Evolutionary conservation across 352 stramenopile species (phyloP).

Genomic region (Pythium periplocum): DNA sequence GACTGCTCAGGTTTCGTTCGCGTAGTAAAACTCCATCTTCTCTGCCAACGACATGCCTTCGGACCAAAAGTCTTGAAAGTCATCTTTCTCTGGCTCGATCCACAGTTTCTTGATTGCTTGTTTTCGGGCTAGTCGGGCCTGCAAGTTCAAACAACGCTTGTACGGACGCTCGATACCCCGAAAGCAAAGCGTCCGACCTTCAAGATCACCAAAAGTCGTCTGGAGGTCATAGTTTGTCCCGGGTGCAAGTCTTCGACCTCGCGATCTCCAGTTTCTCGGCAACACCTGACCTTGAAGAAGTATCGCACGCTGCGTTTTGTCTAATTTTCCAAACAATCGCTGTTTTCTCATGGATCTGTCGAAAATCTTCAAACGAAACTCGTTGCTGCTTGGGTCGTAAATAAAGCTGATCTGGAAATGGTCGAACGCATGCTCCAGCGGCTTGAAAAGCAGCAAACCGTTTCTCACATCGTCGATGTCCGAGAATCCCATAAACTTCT

Average conservation of each 20-base stretch:
- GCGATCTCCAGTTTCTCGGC: background rate
- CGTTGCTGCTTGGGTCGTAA: constrained; percentile 3
- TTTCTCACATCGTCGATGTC: constrained; percentile 15
- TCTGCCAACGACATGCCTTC: constrained; percentile 14
- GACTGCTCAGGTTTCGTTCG: constrained; percentile 1
- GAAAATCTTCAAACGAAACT: constrained; percentile 9
- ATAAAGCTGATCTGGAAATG: constrained; percentile 15
- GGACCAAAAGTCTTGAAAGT: constrained; percentile 16
- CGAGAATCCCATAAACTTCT: background rate
- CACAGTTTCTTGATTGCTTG: constrained; percentile 8
- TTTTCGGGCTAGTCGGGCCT: constrained; percentile 12
- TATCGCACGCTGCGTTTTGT: constrained; percentile 1
- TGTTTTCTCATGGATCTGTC: constrained; percentile 1
- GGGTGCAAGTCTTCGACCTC: constrained; percentile 7
- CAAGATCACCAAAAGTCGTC: constrained; percentile 6
- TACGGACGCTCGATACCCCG: constrained; percentile 14
- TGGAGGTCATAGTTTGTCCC: constrained; percentile 3
- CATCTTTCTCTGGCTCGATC: constrained; percentile 10
- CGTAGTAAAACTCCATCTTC: constrained; percentile 14
- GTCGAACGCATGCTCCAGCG: constrained; percentile 11
- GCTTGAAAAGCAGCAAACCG: constrained; percentile 17
- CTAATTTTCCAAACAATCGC: background rate
- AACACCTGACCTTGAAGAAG: background rate
- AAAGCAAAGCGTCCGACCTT: constrained; percentile 1
- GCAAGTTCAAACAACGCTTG: constrained; percentile 20